phyloP scores from a whole-genome alignment of 2,329 filamentous ascomycete genomes.

The Ophiostoma populinum region DNA sequence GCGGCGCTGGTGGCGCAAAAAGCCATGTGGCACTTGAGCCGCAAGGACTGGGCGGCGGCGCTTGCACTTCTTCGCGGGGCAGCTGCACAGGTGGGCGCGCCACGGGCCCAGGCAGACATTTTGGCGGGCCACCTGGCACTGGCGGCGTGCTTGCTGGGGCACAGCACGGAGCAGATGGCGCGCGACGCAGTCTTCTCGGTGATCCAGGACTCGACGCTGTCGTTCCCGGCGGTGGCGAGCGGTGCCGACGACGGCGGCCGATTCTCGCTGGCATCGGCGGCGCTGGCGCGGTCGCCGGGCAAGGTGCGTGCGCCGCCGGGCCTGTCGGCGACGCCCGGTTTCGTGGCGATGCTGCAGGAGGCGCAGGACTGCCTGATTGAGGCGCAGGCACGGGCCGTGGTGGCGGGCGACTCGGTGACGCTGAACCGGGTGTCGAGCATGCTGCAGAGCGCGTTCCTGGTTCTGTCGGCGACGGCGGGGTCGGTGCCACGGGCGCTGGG shows the following conservation, averaged over 20 bases:
- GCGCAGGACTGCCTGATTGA: slow-evolving; percentile 50
- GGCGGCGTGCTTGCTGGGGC: slow-evolving; percentile 49
- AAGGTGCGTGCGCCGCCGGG: no score
- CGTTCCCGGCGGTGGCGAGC: slow-evolving; percentile 52
- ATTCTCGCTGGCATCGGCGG: slow-evolving; percentile 15
- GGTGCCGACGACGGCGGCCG: slow-evolving; percentile 12
- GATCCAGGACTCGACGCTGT: slow-evolving; percentile 82
- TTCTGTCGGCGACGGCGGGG: slow-evolving; percentile 44
- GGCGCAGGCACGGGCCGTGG: slow-evolving; percentile 39
- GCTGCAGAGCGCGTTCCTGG: slow-evolving; percentile 46
- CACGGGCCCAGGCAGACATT: slow-evolving; percentile 15
- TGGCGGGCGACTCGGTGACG: slow-evolving; percentile 37
- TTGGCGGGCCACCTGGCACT: slow-evolving; percentile 41
- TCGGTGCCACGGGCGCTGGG: slow-evolving; percentile 27
- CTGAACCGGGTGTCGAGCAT: slow-evolving; percentile 47
- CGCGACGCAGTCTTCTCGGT: slow-evolving; percentile 75
- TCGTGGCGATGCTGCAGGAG: slow-evolving; percentile 42
- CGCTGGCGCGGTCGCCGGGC: slow-evolving; percentile 7
- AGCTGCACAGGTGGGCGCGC: no score
- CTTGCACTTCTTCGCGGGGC: slow-evolving; percentile 30
- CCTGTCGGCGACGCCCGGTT: slow-evolving; percentile 24
- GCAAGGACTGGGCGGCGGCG: slow-evolving; percentile 41
- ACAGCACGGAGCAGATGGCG: slow-evolving; percentile 55
- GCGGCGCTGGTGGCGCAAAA: slow-evolving; percentile 24
- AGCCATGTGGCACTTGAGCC: slow-evolving; percentile 27